A percentile compares a stretch with the other conserved stretches of the same genome.
Conservation (phyloP, 108 stramenopile genomes). For the Pseudonitzschia pungens region DNA sequence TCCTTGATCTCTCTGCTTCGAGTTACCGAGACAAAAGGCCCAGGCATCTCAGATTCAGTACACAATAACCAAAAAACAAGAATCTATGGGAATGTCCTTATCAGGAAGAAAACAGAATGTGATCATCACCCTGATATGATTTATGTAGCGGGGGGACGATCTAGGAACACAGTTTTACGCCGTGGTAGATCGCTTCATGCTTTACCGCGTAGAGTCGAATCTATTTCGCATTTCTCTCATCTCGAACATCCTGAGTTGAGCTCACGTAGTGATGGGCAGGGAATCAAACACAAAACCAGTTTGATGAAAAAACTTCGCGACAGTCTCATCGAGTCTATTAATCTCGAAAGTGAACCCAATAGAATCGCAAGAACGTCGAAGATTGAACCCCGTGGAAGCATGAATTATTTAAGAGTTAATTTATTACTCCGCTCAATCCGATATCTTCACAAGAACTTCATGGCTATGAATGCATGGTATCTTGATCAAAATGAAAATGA, state of each 20-base stretch:
- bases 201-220: not conserved
- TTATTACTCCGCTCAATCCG: conserved; percentile 5
- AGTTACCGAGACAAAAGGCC: not conserved
- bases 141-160: conserved; percentile 17
- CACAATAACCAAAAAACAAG: not conserved
- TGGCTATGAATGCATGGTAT: not conserved
- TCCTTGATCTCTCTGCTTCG: conserved; percentile 24
- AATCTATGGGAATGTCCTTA: not conserved
- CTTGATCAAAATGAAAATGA: not conserved
- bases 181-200: not conserved
- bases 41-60: not conserved
- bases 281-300: not conserved
- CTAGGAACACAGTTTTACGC: conserved; percentile 23
- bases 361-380: not conserved
- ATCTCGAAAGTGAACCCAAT: not conserved
- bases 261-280: not conserved
- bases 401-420: not conserved
- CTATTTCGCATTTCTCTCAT: not conserved
- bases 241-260: not conserved
- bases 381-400: not conserved
- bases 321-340: conserved; percentile 8
- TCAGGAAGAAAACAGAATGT: not conserved
- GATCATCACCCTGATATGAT: conserved; percentile 1
- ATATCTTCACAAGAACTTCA: not conserved
- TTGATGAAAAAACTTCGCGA: conserved; percentile 14